Conservation (phyloP, 2,329 filamentous ascomycete species). For the Ambrosiella cleistominuta region DNA sequence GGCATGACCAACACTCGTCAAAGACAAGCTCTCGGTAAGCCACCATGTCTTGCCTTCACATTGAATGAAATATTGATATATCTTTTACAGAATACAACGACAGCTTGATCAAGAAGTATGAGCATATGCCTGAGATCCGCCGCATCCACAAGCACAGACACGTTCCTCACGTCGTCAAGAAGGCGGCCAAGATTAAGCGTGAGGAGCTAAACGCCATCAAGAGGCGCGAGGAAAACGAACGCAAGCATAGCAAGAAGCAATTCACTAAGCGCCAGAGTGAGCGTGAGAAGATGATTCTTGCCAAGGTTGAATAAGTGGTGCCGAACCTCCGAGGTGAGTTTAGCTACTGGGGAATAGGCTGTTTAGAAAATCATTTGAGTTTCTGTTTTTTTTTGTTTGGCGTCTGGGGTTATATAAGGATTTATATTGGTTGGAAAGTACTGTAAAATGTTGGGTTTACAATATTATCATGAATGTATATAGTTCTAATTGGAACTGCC, state of each 20-base stretch:
- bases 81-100: conserved; percentile 57
- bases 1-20: conserved; percentile 76
- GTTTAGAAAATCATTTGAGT: no score
- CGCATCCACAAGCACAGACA: conserved; percentile 84
- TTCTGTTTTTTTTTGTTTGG: no score
- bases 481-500: no score
- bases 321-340: no score
- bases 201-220: conserved; percentile 80
- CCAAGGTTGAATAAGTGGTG: conserved; percentile 32
- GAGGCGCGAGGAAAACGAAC: conserved; percentile 81
- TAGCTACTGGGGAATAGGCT: no score
- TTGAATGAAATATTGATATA: background rate
- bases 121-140: conserved; percentile 90
- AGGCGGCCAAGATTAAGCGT: conserved; percentile 83
- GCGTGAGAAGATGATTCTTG: conserved; percentile 84
- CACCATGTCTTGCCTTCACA: background rate
- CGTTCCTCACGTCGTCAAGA: conserved; percentile 83
- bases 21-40: conserved; percentile 48
- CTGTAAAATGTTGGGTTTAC: no score
- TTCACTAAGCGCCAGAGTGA: conserved; percentile 56
- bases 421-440: no score
- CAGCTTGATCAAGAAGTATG: conserved; percentile 64
- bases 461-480: no score
- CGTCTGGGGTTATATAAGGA: no score
- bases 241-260: conserved; percentile 77